phyloP scores from a whole-genome alignment of 345 rosid species.

The Turnera subulata region DNA sequence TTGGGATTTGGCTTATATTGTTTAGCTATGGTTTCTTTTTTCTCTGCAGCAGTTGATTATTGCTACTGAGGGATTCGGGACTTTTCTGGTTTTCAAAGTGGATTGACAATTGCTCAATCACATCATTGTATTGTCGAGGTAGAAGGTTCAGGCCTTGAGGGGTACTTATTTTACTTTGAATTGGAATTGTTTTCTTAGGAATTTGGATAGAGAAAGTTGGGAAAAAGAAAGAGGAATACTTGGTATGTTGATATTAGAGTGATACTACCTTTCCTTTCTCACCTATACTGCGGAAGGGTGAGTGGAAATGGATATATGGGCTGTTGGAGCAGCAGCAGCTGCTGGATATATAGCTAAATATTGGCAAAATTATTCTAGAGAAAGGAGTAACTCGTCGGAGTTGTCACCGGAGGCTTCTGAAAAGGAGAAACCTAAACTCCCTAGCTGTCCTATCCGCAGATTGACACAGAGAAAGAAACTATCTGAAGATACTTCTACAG shows the following conservation, averaged over 20 bases:
- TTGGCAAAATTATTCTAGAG: conserved; percentile 40
- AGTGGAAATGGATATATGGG: conserved; percentile 65
- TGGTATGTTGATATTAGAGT: conserved; percentile 27
- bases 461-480: conserved; percentile 30
- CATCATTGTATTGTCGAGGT: conserved; percentile 6
- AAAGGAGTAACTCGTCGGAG: conserved; percentile 25
- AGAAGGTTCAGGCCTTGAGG: background rate
- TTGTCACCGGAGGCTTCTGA: conserved; percentile 28
- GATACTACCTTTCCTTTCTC: conserved; percentile 10
- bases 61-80: background rate
- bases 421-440: conserved; percentile 27
- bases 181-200: conserved; percentile 20
- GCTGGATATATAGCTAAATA: conserved; percentile 61
- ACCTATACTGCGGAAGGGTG: conserved; percentile 7
- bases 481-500: conserved; percentile 24
- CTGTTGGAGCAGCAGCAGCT: conserved; percentile 74
- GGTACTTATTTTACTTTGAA: conserved; percentile 2
- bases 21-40: background rate
- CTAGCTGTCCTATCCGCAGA: conserved; percentile 18
- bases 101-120: background rate
- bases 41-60: conserved; percentile 11
- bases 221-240: conserved; percentile 10
- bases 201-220: conserved; percentile 16
- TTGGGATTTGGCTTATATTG: background rate
- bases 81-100: background rate